phyloP scores from a whole-genome alignment of 805 yeast species.

The Myxozyma mucilagina region DNA sequence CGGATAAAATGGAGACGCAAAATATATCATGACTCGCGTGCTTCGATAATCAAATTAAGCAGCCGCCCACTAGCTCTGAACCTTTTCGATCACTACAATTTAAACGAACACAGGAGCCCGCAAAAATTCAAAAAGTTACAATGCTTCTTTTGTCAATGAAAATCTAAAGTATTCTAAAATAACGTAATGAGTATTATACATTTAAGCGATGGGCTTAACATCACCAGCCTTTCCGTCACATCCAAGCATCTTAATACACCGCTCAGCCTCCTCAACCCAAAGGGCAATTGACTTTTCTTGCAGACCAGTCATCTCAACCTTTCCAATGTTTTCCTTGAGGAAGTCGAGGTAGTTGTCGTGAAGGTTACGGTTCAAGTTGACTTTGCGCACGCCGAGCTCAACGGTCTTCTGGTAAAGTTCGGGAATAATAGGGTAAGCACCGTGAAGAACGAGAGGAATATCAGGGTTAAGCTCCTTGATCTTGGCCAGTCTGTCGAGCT shows the following conservation, averaged over 20 bases:
- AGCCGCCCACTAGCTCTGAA: too few relatives aligned
- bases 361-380: constrained; percentile 41
- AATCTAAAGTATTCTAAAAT: not conserved
- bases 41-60: too few relatives aligned
- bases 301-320: constrained; percentile 37
- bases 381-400: constrained; percentile 40
- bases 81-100: too few relatives aligned
- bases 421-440: constrained; percentile 40
- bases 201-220: constrained; percentile 11
- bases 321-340: constrained; percentile 34
- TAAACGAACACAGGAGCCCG: too few relatives aligned
- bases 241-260: constrained; percentile 38
- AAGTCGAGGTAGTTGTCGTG: constrained; percentile 38
- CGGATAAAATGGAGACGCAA: too few relatives aligned
- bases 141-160: not conserved
- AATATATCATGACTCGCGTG: too few relatives aligned
- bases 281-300: constrained; percentile 37
- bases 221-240: constrained; percentile 37
- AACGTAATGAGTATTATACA: not conserved
- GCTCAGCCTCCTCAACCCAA: constrained; percentile 38
- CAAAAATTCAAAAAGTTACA: not conserved
- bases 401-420: constrained; percentile 38
- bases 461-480: constrained; percentile 31
- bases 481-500: constrained; percentile 33
- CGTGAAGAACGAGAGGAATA: constrained; percentile 42